These are phyloP conservation scores for Leptoxyphium fumago DNA, from an alignment of 2,329 filamentous ascomycete species.

Conservation along the genomic window DNA sequence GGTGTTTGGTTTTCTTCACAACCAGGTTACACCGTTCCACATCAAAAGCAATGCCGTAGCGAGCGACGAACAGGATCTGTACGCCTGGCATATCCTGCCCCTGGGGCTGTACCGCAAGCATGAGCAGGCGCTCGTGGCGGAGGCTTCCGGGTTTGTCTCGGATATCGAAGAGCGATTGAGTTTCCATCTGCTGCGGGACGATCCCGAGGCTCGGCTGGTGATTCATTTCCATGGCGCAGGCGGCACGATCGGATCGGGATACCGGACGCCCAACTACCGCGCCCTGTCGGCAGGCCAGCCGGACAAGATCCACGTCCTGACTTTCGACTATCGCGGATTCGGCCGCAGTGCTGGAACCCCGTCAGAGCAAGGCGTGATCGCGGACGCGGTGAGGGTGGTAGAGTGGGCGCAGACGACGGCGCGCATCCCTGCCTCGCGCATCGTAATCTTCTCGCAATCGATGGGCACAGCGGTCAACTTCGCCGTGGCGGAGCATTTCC, in stretches of 20 bases:
- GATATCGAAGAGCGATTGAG: slow-evolving; percentile 22
- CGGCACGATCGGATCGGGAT: slow-evolving; percentile 42
- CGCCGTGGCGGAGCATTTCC: slow-evolving; percentile 31
- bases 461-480: slow-evolving; percentile 41
- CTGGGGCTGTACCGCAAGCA: slow-evolving; percentile 31
- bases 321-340: slow-evolving; percentile 49
- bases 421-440: slow-evolving; percentile 38
- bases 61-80: slow-evolving; percentile 25
- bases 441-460: slow-evolving; percentile 45
- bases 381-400: slow-evolving; percentile 38
- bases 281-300: slow-evolving; percentile 22
- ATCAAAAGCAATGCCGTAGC: slow-evolving; percentile 15
- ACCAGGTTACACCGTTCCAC: slow-evolving; percentile 35
- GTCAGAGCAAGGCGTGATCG: slow-evolving; percentile 39
- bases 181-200: slow-evolving; percentile 47
- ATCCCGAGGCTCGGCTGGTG: slow-evolving; percentile 48
- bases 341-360: slow-evolving; percentile 39
- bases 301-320: slow-evolving; percentile 40
- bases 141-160: slow-evolving; percentile 31
- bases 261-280: slow-evolving; percentile 41
- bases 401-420: slow-evolving; percentile 41
- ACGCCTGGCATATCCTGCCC: slow-evolving; percentile 38
- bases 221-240: slow-evolving; percentile 47
- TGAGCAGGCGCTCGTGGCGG: slow-evolving; percentile 24
- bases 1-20: slow-evolving; percentile 33